These are phyloP conservation scores for Zasmidium cellare DNA, from an alignment of 2,329 filamentous ascomycete species.

Conservation along the genomic window DNA sequence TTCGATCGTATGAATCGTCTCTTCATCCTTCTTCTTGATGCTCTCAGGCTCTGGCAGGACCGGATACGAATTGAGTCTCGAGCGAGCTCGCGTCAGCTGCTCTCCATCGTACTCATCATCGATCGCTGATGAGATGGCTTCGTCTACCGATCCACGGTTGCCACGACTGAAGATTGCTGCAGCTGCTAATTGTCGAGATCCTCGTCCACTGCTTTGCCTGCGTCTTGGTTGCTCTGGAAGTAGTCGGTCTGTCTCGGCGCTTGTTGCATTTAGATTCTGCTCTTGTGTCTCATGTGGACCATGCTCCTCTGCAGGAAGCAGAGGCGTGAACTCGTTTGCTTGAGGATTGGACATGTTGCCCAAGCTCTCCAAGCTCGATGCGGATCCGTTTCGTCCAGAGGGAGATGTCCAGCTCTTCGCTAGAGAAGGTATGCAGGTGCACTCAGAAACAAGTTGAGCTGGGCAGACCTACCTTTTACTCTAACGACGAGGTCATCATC, in stretches of 20 bases:
- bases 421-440: not conserved
- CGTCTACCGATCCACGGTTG: constrained; percentile 1
- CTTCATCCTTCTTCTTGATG: constrained; percentile 8
- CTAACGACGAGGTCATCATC: not conserved
- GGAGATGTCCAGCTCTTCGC: too few species aligned
- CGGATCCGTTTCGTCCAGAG: too few species aligned
- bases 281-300: not conserved
- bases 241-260: not conserved
- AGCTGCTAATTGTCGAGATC: not conserved
- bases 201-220: not conserved
- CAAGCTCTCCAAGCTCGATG: not conserved
- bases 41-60: constrained; percentile 4
- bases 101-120: constrained; percentile 9
- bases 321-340: constrained; percentile 8
- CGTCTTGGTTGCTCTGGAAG: not conserved
- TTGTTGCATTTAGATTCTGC: not conserved
- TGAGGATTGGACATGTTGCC: not conserved
- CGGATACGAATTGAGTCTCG: constrained; percentile 10
- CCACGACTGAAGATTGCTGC: not conserved
- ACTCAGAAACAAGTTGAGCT: not conserved
- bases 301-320: constrained; percentile 2
- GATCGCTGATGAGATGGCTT: constrained; percentile 8
- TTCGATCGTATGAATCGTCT: not conserved
- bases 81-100: constrained; percentile 1
- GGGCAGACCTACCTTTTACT: not conserved